Evolutionary conservation across 371 early-diverging fungal species (phyloP).

Genomic region (Rhizopus sp.): DNA sequence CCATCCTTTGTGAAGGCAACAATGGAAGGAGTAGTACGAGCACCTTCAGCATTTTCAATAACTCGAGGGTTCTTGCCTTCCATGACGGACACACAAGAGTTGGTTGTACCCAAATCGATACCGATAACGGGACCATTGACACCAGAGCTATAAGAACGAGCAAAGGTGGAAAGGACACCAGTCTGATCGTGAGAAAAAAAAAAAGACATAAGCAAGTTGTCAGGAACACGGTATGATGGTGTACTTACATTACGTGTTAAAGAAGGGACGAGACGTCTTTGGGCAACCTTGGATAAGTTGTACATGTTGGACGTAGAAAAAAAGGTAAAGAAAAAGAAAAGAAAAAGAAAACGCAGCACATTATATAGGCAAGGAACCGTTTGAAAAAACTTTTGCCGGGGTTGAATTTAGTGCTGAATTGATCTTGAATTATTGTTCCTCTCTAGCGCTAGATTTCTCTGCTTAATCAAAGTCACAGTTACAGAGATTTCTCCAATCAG

Average conservation of each 20-base stretch:
- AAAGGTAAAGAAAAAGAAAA: conserved; percentile 9
- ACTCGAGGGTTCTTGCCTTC: conserved; percentile 93
- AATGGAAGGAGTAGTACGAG: conserved; percentile 94
- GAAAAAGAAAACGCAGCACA: conserved; percentile 11
- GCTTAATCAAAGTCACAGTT: too few relatives aligned
- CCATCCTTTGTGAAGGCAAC: conserved; percentile 89
- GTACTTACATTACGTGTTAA: conserved; percentile 34
- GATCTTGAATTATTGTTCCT: too few relatives aligned
- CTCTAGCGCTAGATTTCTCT: too few relatives aligned
- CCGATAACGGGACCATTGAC: conserved; percentile 93
- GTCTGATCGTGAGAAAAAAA: conserved; percentile 13
- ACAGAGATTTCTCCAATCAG: too few relatives aligned
- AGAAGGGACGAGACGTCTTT: conserved; percentile 35
- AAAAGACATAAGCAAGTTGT: not conserved
- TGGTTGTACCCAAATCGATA: conserved; percentile 98
- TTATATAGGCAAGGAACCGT: conserved; percentile 33
- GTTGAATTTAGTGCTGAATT: conserved; percentile 16
- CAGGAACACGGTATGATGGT: not conserved
- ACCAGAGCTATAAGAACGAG: conserved; percentile 62
- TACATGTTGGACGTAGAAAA: conserved; percentile 34
- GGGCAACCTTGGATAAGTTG: conserved; percentile 42
- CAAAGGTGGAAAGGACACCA: conserved; percentile 31
- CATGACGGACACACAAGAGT: conserved; percentile 96
- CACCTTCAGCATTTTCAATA: conserved; percentile 92
- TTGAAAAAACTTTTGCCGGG: conserved; percentile 30